These are phyloP conservation scores for Magnaporthales sp. DNA, from an alignment of 2,329 filamentous ascomycete genomes.

Conservation along the genomic window DNA sequence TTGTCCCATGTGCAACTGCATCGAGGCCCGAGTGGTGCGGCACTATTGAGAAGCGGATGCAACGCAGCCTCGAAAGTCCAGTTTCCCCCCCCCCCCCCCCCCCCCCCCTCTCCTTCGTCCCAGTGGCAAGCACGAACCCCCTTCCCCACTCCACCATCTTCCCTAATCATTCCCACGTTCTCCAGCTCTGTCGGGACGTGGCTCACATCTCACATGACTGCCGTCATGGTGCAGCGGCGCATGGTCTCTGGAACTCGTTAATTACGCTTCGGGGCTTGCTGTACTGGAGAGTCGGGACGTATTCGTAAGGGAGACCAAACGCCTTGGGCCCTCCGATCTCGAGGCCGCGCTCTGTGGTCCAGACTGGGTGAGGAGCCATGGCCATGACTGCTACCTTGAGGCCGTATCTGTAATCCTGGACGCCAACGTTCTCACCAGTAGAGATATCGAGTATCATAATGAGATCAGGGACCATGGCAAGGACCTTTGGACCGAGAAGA, in stretches of 20 bases:
- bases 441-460: conserved; percentile 47
- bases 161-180: background rate
- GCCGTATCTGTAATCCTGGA: conserved; percentile 47
- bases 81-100: too few relatives aligned
- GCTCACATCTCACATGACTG: background rate
- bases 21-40: background rate
- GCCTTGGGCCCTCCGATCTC: conserved; percentile 39
- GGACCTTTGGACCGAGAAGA: conserved; percentile 15
- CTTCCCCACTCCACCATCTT: background rate
- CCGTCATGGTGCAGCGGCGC: background rate
- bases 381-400: conserved; percentile 40
- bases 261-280: conserved; percentile 42
- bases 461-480: conserved; percentile 48
- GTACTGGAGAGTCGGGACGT: conserved; percentile 37
- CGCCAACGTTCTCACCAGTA: conserved; percentile 46
- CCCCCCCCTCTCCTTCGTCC: background rate
- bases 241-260: conserved; percentile 30
- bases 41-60: background rate
- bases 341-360: conserved; percentile 31
- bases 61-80: background rate
- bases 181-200: background rate
- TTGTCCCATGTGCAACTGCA: background rate
- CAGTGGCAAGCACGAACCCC: background rate
- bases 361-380: conserved; percentile 29
- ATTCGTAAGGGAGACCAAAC: conserved; percentile 38